Evolutionary conservation across 2,329 filamentous ascomycete species (phyloP), one percentile per base, ranked within the genome.

Genomic region (Colletotrichum cordylinicola): DNA sequence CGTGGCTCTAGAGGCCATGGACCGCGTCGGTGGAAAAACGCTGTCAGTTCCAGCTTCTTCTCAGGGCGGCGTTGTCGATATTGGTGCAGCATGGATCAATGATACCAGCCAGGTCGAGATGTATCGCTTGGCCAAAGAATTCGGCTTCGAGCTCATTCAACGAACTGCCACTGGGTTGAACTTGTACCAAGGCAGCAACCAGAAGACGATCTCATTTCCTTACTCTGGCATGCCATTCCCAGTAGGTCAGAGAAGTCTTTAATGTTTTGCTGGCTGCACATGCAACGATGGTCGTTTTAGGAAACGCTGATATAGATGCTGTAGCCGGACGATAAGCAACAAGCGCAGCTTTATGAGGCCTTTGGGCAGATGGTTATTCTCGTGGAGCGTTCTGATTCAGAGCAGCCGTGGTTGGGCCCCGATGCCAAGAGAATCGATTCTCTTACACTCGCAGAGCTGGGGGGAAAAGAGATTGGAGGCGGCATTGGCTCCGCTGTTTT

Each of bases 251-350:
- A 21, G n/a, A 21, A 0, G 43, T 4, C n/a, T 13, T 0, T 21
- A 8, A 2, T 52, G 4, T 0, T 52, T 8, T 1, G 0, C 12
- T 21, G 13, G 21, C 10, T 31, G 8, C n/a, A n/a, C n/a, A n/a
- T n/a, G n/a, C 29, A 31, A 8, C 8, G n/a, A 21, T 13, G 43
- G 12, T 21, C 2, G 12, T 52, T 52, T 52, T 52, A 9, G 4
- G 2, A 6, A 52, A 10, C 3, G 12, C 43, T 52, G 1, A 13
- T 1, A 10, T 52, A 6, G 2, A 21, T 52, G 2, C n/a, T 24
- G 2, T 13, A 52, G 43, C 43, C 21, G 10, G 10, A 52, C 43
- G 43, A 52, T 1, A 13, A 15, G 10, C n/a, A 52, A 52, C 10
- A 52, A 13, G n/a, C 43, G n/a, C 43, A 52, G 4, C 43, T 21